Evolutionary conservation across 2,329 filamentous ascomycete species (phyloP), one percentile per base, ranked within the genome.

Genomic region (Sporothrix curviconia): DNA sequence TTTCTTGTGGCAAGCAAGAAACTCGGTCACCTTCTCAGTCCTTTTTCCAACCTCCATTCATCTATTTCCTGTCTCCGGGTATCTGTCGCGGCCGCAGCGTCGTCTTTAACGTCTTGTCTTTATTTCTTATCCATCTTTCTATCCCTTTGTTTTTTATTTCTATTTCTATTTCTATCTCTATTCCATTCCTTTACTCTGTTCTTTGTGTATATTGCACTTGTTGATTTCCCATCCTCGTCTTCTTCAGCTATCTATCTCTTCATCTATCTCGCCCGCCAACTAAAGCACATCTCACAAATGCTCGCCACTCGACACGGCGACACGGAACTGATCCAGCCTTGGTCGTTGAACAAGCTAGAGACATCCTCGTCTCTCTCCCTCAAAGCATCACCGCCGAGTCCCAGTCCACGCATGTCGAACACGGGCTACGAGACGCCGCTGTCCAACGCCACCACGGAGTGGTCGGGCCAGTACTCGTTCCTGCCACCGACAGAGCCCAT

Each of bases 391-490:
- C 72, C 73, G 65, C 25, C 49, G 40, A 46, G 15, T 44, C 32
- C 51, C 51, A 19, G 64, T 65, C 70, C 76, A 75, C 80, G 79
- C 71, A 83, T 83, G 80, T 81, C 80, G 73, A 79, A 77, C 71
- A 69, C 59, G 32, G 56, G 72, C 66, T 81, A 78, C 71, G 76
- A 78, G 66, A 66, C 74, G 60, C 74, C 77, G 63, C 69, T 78
- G 69, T 75, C 78, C 65, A 75, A 78, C 66, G 77, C 49, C 34
- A 34, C 79, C 72, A 73, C 78, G 64, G 77, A 79, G 70, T 82
- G 80, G 80, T 78, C 79, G 68, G 76, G 76, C 60, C 76, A 79
- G 67, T 79, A 79, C 68, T 75, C 77, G 24, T 79, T 78, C 64
- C 69, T 78, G 57, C 70, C 76, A 30, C 73, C 74, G 17, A 70